Evolutionary conservation across 352 stramenopile species (phyloP), one percentile per base, ranked within the genome.

Genomic region (Phytophthora tubulina): DNA sequence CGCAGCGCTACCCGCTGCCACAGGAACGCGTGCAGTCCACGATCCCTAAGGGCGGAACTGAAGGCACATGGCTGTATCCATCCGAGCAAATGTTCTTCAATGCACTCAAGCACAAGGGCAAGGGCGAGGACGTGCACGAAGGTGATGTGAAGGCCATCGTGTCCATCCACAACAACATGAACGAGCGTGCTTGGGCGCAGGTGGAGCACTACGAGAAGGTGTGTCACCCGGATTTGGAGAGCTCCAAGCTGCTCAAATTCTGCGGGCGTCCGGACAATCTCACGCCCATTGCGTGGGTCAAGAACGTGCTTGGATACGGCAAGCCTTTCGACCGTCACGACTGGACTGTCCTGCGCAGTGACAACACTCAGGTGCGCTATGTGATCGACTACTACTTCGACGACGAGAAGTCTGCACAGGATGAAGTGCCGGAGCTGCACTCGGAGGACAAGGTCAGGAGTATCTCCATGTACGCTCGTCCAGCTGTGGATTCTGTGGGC

Each of bases 131-230:
- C 63, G 97, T 99, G 46, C 91, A 98, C 65, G 95, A 98, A 58
- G 89, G 85, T 35, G 90, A 99, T 63, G 93, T 99, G 53, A 83
- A 79, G n/a, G 90, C 82, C 39, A 98, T 99, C 14, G 97, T 99
- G 32, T 96, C 97, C 17, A 98, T 99, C 70, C 98, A 99, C 89
- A 99, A 99, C 88, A 99, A 98, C 81, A 99, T 99, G 98, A 99
- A 99, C 85, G 98, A 99, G 81, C 92, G 92, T 41, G 99, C 97
- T 5, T 99, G 98, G 98, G 79, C 82, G 5, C 89, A 99, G 72
- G 92, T 99, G 14, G 86, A 99, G 70, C 89, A 99, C 76, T 99
- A 99, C 96, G 98, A 99, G 70, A 89, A 94, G 57, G 79, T 90
- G 10, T 97, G 86, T 52, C 85, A 96, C 56, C 90, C 89, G 6